These are phyloP conservation scores for Adansonia gregorii DNA, from an alignment of 441 rosid species.

Conservation along the genomic window DNA sequence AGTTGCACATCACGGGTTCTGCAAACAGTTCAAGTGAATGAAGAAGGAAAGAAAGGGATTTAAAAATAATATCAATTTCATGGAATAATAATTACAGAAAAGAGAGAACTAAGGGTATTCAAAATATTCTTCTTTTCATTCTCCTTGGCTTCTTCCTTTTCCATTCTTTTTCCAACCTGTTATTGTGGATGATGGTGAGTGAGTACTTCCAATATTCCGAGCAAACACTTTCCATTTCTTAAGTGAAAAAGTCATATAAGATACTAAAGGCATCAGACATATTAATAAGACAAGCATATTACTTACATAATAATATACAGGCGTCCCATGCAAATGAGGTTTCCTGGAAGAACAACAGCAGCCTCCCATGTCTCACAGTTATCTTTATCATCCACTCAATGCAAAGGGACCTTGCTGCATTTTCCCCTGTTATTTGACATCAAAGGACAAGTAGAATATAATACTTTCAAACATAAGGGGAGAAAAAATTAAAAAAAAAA, in stretches of 20 bases:
- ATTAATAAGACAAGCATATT: not conserved
- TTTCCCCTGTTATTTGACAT: conserved; percentile 32
- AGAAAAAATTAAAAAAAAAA: too few species aligned
- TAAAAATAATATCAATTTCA: not conserved
- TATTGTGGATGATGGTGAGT: not conserved
- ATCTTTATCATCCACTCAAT: conserved; percentile 34
- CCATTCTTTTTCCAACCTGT: not conserved
- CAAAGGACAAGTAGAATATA: conserved; percentile 4
- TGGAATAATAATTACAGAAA: not conserved
- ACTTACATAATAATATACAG: conserved; percentile 80
- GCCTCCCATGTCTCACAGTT: conserved; percentile 70
- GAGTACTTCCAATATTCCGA: conserved; percentile 15
- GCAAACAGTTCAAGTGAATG: not conserved
- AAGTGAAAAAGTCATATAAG: conserved; percentile 20
- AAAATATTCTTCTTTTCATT: not conserved
- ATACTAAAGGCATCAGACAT: not conserved
- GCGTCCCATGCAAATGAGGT: conserved; percentile 74
- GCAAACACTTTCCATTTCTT: not conserved
- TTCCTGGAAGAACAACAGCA: conserved; percentile 81
- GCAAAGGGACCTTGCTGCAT: conserved; percentile 34
- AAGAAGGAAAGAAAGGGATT: conserved; percentile 6
- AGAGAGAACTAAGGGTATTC: conserved; percentile 5
- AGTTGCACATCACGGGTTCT: conserved; percentile 2
- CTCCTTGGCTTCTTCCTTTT: conserved; percentile 12
- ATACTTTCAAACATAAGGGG: conserved; percentile 1